Evolutionary conservation across 352 stramenopile genomes (phyloP).

Genomic region (Globisporangium viniferum): DNA sequence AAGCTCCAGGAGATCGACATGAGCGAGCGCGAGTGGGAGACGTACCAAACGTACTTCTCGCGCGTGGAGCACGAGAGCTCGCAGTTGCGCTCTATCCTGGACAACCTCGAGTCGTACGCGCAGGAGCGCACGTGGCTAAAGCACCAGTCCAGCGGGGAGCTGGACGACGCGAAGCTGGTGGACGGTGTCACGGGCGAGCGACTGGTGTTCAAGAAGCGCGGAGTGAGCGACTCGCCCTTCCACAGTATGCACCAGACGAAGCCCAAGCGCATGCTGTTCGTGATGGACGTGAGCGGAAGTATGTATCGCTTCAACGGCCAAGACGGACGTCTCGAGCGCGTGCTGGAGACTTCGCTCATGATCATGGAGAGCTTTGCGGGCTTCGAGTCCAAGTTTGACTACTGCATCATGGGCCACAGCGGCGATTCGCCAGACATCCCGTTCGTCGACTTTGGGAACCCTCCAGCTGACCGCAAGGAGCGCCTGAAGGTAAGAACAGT

Average conservation of each 20-base stretch:
- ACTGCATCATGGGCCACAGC: conserved; percentile 92
- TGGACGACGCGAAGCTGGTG: conserved; percentile 95
- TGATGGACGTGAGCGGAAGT: conserved; percentile 91
- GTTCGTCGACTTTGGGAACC: conserved; percentile 88
- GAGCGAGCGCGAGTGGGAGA: conserved; percentile 74
- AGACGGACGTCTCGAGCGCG: conserved; percentile 88
- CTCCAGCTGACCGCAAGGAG: conserved; percentile 84
- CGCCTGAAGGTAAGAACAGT: conserved; percentile 50
- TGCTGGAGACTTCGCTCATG: conserved; percentile 93
- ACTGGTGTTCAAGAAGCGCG: conserved; percentile 92
- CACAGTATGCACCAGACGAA: conserved; percentile 31
- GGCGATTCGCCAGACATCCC: conserved; percentile 85
- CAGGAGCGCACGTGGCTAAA: conserved; percentile 93
- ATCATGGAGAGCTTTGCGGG: conserved; percentile 95
- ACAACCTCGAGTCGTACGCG: conserved; percentile 77
- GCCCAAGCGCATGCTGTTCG: conserved; percentile 87
- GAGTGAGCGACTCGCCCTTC: conserved; percentile 61
- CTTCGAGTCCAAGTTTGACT: conserved; percentile 88
- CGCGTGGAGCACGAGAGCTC: conserved; percentile 74
- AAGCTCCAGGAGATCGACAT: conserved; percentile 83
- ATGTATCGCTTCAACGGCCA: conserved; percentile 95
- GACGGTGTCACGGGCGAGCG: conserved; percentile 91
- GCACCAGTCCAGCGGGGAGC: conserved; percentile 91
- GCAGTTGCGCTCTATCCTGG: conserved; percentile 76
- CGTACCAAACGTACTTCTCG: conserved; percentile 73